A percentile compares a stretch with the other conserved stretches of the same genome.
Evolutionary conservation across 176 grass and related monocot genomes (phyloP).

Genomic region (Pontederia paniculata): DNA sequence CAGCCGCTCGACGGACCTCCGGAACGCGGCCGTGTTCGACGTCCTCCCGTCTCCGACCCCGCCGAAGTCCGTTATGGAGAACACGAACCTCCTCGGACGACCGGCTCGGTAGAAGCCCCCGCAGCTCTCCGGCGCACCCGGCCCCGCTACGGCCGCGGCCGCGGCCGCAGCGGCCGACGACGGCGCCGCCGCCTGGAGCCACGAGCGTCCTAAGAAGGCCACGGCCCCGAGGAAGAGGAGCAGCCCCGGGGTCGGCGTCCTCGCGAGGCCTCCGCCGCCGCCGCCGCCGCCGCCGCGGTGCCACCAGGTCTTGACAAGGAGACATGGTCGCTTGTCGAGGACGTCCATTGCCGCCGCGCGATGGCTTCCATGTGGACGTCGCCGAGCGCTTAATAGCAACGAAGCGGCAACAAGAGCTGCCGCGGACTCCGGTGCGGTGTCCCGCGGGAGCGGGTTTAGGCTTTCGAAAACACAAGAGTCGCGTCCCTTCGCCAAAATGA

Average conservation of each 20-base stretch:
- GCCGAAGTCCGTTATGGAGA: conserved; percentile 63
- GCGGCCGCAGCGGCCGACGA: background rate
- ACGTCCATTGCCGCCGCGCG: background rate
- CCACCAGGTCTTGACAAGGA: background rate
- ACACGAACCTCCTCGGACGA: conserved; percentile 27
- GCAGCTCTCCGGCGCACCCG: conserved; percentile 18
- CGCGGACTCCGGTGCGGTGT: too few species aligned
- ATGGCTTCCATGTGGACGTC: background rate
- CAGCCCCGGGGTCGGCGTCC: background rate
- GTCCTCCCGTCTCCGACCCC: conserved; percentile 63
- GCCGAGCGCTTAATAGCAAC: background rate
- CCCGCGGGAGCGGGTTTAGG: too few species aligned
- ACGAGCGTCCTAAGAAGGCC: background rate
- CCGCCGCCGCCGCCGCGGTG: background rate
- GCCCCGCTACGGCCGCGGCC: background rate
- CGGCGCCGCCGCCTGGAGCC: background rate
- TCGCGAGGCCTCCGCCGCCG: background rate
- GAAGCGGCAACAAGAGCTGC: background rate
- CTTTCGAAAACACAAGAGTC: too few species aligned
- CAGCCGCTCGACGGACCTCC: conserved; percentile 36
- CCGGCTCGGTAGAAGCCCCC: conserved; percentile 35
- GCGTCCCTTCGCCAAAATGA: too few species aligned
- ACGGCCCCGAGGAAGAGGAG: background rate
- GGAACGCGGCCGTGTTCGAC: conserved; percentile 66
- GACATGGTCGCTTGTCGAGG: background rate